Conservation (phyloP, 768 basidiomycete species). For the Pilatotrama ljubarskyi region DNA sequence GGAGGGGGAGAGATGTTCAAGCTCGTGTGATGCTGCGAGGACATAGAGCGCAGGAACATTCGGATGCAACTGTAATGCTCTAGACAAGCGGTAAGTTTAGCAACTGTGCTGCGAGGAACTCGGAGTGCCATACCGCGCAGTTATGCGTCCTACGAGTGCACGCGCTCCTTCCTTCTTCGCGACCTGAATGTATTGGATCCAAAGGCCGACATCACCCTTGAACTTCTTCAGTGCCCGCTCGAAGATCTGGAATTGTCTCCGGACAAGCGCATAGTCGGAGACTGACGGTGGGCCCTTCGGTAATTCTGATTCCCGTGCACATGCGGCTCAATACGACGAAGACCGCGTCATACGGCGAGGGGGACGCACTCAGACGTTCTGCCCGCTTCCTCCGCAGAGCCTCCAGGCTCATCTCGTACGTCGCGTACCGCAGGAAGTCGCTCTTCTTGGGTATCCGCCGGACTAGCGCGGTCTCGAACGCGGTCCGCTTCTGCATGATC, state of each 20-base stretch:
- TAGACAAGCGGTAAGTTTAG: slow-evolving; percentile 30
- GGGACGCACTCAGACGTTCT: slow-evolving; percentile 63
- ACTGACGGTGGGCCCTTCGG: slow-evolving; percentile 54
- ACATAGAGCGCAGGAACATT: slow-evolving; percentile 77
- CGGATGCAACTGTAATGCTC: slow-evolving; percentile 88
- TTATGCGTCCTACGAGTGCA: slow-evolving; percentile 77
- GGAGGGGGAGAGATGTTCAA: slow-evolving; percentile 70
- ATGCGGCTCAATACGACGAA: not conserved
- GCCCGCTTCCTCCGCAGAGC: slow-evolving; percentile 73
- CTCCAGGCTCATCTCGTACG: slow-evolving; percentile 90
- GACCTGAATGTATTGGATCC: slow-evolving; percentile 86
- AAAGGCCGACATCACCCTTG: slow-evolving; percentile 82
- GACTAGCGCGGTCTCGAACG: slow-evolving; percentile 81
- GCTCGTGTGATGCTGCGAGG: slow-evolving; percentile 80
- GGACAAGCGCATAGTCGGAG: slow-evolving; percentile 83
- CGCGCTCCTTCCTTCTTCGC: slow-evolving; percentile 80
- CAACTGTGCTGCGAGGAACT: not conserved
- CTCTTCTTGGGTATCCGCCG: slow-evolving; percentile 81
- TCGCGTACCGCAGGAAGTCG: slow-evolving; percentile 89
- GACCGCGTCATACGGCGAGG: not conserved
- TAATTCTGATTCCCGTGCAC: slow-evolving; percentile 31
- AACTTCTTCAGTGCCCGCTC: slow-evolving; percentile 88
- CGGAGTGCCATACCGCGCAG: slow-evolving; percentile 61
- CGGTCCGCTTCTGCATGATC: slow-evolving; percentile 82
- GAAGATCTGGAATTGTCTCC: slow-evolving; percentile 86